A percentile compares a stretch with the other conserved stretches of the same genome.
phyloP scores from a whole-genome alignment of 148 eudicot genomes.

The Polygonum maritimum region DNA sequence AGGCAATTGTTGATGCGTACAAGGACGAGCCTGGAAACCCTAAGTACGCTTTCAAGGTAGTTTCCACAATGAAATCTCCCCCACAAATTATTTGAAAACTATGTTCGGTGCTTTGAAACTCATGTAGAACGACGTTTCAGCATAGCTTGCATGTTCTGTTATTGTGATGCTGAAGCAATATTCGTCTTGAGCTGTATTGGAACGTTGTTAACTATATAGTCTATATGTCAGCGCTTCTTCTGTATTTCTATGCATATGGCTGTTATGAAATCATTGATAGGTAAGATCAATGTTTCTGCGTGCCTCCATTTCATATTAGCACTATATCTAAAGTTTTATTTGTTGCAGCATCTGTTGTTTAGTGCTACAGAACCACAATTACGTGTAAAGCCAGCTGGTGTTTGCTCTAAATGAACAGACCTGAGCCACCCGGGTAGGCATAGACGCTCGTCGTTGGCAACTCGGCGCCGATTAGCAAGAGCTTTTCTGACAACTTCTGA shows the following conservation, averaged over 20 bases:
- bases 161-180: background rate
- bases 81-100: background rate
- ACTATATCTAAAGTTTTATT: background rate
- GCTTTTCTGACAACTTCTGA: too few species aligned
- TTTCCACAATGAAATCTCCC: background rate
- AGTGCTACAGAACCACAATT: constrained; percentile 82
- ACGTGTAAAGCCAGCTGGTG: constrained; percentile 74
- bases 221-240: background rate
- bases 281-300: background rate
- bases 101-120: too few species aligned
- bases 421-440: too few species aligned
- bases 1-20: constrained; percentile 93
- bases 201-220: background rate
- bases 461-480: too few species aligned
- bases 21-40: constrained; percentile 82
- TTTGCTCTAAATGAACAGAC: too few species aligned
- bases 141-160: background rate
- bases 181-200: background rate
- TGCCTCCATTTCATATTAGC: background rate
- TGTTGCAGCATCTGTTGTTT: constrained; percentile 83
- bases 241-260: background rate
- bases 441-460: too few species aligned
- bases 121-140: too few species aligned
- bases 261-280: background rate
- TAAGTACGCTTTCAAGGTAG: constrained; percentile 82